These are phyloP conservation scores for Capsicum rhomboideum DNA, from an alignment of 257 asterid genomes.

Conservation along the genomic window DNA sequence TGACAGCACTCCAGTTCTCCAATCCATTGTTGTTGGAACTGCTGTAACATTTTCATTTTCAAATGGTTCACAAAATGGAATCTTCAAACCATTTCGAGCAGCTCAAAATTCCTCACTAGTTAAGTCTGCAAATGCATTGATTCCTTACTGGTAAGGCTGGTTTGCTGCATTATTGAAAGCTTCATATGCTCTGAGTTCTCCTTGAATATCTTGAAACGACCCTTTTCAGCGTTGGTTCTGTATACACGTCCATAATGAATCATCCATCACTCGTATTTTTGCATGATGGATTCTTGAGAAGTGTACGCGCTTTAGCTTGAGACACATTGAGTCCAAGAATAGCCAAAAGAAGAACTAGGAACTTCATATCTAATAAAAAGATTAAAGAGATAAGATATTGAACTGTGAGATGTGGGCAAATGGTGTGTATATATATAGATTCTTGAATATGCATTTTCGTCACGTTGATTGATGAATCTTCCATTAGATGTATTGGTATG, in stretches of 20 bases:
- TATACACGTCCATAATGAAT: slow-evolving; percentile 8
- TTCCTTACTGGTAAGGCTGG: slow-evolving; percentile 2
- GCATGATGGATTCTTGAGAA: background rate
- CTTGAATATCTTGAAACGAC: slow-evolving; percentile 11
- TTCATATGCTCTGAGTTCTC: slow-evolving; percentile 6
- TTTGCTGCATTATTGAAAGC: slow-evolving; percentile 5
- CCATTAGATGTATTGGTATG: too few relatives aligned
- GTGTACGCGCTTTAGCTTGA: slow-evolving; percentile 6
- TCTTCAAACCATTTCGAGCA: slow-evolving; percentile 7
- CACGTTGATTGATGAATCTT: too few relatives aligned
- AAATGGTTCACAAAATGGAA: background rate
- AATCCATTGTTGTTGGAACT: slow-evolving; percentile 11
- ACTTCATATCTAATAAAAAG: background rate
- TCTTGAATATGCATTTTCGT: background rate
- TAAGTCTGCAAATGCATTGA: slow-evolving; percentile 11
- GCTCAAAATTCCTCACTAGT: slow-evolving; percentile 12
- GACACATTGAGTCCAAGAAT: background rate
- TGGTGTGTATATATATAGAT: background rate
- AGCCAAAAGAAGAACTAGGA: background rate
- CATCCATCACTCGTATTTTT: slow-evolving; percentile 11
- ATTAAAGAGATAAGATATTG: too few relatives aligned
- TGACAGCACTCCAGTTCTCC: slow-evolving; percentile 15
- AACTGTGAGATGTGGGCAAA: too few relatives aligned
- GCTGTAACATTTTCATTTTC: slow-evolving; percentile 4
- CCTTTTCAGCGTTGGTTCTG: slow-evolving; percentile 1